Evolutionary conservation across 73 alveolate species (phyloP), one percentile per base, ranked within the genome.

Genomic region (Tetrahymena malaccensis): DNA sequence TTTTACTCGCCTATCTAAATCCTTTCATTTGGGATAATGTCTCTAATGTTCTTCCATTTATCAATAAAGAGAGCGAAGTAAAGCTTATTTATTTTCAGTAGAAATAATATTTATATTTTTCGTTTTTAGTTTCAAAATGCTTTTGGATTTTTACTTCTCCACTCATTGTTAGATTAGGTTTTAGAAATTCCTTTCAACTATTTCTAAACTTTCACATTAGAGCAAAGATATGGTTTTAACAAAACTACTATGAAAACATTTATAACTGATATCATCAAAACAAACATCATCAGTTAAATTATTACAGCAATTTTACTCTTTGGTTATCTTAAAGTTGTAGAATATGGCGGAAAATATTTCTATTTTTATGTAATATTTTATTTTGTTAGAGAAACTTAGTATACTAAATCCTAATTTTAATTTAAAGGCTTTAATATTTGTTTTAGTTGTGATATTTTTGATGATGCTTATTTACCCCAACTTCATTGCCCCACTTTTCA

Each of bases 291-390:
- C 85, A 94, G 43, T 43, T 40, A 94, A 11, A 84, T 96, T 55
- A 85, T 97, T 93, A 95, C 97, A 22, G 97, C 96, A 0, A 94
- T 96, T 40, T 25, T 97, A 15, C 43, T 96, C 93, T 40, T 94
- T 93, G 35, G 97, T 22, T 85, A 98, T 35, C 96, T 98, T 83
- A 96, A 94, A 84, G 96, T 98, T 16, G 96, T 98, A 21, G 98
- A 96, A 50, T 97, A 95, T 95, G 99, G 99, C 44, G 99, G 99
- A 25, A 97, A 96, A 57, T 94, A 97, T 57, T 98, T 98, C 94
- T 97, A 98, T 94, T 93, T 97, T 17, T 97, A 97, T 95, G 89
- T 70, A 70, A 70, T 70, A 70, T 50, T 19, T 50, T 50, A 50
- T 50, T 50, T 11, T 50, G 9, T 1, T 50, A 50, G 16, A 10